These are phyloP conservation scores for Saccharomyces paradoxus DNA, from an alignment of 805 yeast genomes.

Conservation along the genomic window DNA sequence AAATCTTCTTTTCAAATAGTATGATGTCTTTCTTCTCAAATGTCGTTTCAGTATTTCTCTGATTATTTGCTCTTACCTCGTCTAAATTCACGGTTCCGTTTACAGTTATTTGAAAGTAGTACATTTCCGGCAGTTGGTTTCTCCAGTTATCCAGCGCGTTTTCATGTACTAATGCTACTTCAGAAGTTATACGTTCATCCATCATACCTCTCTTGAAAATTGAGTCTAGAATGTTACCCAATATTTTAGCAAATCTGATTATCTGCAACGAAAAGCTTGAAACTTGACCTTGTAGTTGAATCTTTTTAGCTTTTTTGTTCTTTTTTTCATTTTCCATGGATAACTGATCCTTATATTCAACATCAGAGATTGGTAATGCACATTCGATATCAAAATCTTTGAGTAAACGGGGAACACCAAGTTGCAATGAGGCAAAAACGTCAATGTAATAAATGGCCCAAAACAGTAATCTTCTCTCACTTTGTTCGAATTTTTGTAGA, in stretches of 20 bases:
- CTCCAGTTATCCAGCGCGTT: conserved; percentile 74
- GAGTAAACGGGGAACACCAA: conserved; percentile 76
- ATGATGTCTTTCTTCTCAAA: conserved; percentile 22
- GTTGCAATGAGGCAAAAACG: conserved; percentile 59
- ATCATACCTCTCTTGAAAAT: conserved; percentile 51
- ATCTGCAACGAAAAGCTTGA: conserved; percentile 52
- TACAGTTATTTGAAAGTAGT: conserved; percentile 57
- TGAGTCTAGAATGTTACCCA: conserved; percentile 65
- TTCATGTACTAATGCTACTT: conserved; percentile 39
- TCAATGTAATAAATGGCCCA: conserved; percentile 81
- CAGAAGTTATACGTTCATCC: conserved; percentile 23
- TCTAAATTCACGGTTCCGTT: conserved; percentile 36
- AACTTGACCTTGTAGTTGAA: conserved; percentile 61
- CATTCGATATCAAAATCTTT: conserved; percentile 81
- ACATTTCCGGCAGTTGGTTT: conserved; percentile 51
- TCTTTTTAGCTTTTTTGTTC: conserved; percentile 41
- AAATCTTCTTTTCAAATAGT: conserved; percentile 37
- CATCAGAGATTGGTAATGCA: conserved; percentile 60
- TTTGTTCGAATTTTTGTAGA: conserved; percentile 63
- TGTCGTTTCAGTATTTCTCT: conserved; percentile 6
- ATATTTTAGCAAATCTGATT: conserved; percentile 61
- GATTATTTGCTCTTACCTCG: conserved; percentile 6
- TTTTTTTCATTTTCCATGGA: conserved; percentile 33
- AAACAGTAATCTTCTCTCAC: conserved; percentile 71
- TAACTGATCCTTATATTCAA: background rate